phyloP scores from a whole-genome alignment of 2,329 filamentous ascomycete genomes.

The Hymenoscyphus albidus region DNA sequence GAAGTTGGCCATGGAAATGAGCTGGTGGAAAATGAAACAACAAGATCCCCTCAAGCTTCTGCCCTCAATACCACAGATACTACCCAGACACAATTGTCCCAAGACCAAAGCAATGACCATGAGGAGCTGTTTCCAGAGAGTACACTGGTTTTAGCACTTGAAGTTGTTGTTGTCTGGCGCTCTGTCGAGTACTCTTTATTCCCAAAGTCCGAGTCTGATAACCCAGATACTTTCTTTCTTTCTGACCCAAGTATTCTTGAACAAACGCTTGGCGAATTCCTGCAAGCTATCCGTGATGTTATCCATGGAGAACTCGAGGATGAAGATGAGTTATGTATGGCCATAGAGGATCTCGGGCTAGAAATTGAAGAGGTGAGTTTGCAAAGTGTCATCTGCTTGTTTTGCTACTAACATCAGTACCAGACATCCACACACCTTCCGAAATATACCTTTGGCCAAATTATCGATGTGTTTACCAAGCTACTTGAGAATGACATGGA shows the following conservation, averaged over 20 bases:
- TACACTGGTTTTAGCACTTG: conserved; percentile 30
- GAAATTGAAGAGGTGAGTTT: conserved; percentile 53
- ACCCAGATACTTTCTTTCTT: conserved; percentile 53
- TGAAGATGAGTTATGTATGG: conserved; percentile 54
- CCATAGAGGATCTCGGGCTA: conserved; percentile 52
- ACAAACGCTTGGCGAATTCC: conserved; percentile 50
- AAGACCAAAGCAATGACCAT: neutral
- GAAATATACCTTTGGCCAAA: conserved; percentile 49
- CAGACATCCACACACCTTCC: conserved; percentile 48
- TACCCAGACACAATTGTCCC: neutral
- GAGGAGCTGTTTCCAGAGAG: neutral
- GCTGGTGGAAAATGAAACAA: neutral
- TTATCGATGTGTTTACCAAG: conserved; percentile 56
- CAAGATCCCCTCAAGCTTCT: conserved; percentile 9
- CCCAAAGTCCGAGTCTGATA: conserved; percentile 49
- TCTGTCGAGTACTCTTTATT: conserved; percentile 55
- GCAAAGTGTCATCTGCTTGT: neutral
- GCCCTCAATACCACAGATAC: conserved; percentile 2
- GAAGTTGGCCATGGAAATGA: neutral
- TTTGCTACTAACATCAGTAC: neutral
- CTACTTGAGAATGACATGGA: conserved; percentile 57
- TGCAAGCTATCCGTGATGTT: conserved; percentile 51
- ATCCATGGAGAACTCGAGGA: conserved; percentile 52
- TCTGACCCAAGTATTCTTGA: conserved; percentile 52
- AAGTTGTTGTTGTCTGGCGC: conserved; percentile 51